Evolutionary conservation across 306 rosid genomes (phyloP), one percentile per base, ranked within the genome.

Genomic region (Glycine latifolia): DNA sequence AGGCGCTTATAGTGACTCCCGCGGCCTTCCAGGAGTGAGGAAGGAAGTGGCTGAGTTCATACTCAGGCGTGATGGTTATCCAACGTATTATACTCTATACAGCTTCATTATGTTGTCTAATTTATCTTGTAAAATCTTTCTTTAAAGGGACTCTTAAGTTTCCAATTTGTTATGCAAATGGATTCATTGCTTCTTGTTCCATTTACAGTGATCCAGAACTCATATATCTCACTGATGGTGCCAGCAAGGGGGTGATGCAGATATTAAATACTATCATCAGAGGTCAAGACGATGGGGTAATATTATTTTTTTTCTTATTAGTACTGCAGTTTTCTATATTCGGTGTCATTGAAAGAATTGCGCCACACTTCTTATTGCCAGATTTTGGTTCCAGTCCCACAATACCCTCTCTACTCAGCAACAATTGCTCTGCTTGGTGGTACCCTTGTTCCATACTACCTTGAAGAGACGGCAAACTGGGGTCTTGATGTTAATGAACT

Each of bases 181-280:
- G 49, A 39, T 71, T 86, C 75, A 70, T 73, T 67, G 61, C 77
- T 62, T 87, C 71, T 33, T 86, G 74, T 83, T 84, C 67, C 70
- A 59, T 75, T 85, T 78, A 65, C 97, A 95, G 99, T 80, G 90
- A 95, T 76, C 98, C 98, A 20, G 99, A 95, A 84, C 93, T 91
- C 89, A 91, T 95, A 84, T 93, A 75, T 83, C 99, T 95, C 79
- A 96, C 99, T 3, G 99, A 96, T 81, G 99, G 99, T 48, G 99
- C 99, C 53, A 96, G 99, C 88, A 94, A 96, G 87, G 99, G 97
- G 83, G 98, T 96, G 81, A 94, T 91, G 99, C 99, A 96, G 92
- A 92, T 91, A 47, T 87, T 96, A 84, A 91, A 94, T 81, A 89
- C 98, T 43, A 79, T 96, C 78, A 96, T 96, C 77, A 89, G 97